Evolutionary conservation across 305 asterid genomes (phyloP).

Genomic region (Ajuga reptans): DNA sequence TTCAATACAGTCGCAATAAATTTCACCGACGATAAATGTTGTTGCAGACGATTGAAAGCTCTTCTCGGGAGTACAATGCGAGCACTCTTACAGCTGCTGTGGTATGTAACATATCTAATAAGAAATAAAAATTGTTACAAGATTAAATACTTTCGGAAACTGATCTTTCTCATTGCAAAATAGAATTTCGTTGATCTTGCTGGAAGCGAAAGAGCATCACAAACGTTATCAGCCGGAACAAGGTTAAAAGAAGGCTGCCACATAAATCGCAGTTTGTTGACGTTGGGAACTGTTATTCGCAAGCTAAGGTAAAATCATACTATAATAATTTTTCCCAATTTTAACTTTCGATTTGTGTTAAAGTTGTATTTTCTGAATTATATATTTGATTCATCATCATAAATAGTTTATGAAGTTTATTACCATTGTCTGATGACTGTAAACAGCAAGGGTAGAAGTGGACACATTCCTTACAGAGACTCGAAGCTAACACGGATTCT

Average conservation of each 20-base stretch:
- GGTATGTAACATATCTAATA: slow-evolving; percentile 40
- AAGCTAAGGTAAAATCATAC: slow-evolving; percentile 76
- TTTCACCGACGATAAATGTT: slow-evolving; percentile 14
- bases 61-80: slow-evolving; percentile 54
- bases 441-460: slow-evolving; percentile 72
- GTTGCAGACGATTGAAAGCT: slow-evolving; percentile 87
- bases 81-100: slow-evolving; percentile 73
- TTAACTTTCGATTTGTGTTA: no score
- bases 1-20: background rate
- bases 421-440: slow-evolving; percentile 8
- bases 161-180: slow-evolving; percentile 8
- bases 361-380: no score
- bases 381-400: no score
- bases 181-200: slow-evolving; percentile 93
- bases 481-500: slow-evolving; percentile 91
- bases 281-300: slow-evolving; percentile 88
- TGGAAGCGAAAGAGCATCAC: slow-evolving; percentile 98
- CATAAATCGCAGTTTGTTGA: slow-evolving; percentile 88
- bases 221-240: slow-evolving; percentile 80
- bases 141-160: background rate
- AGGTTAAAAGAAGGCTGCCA: slow-evolving; percentile 96
- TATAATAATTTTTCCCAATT: no score
- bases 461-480: slow-evolving; percentile 89
- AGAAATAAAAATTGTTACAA: background rate
- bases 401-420: background rate